These are phyloP conservation scores for Moricandia arvensis DNA, from an alignment of 345 rosid genomes.

Conservation along the genomic window DNA sequence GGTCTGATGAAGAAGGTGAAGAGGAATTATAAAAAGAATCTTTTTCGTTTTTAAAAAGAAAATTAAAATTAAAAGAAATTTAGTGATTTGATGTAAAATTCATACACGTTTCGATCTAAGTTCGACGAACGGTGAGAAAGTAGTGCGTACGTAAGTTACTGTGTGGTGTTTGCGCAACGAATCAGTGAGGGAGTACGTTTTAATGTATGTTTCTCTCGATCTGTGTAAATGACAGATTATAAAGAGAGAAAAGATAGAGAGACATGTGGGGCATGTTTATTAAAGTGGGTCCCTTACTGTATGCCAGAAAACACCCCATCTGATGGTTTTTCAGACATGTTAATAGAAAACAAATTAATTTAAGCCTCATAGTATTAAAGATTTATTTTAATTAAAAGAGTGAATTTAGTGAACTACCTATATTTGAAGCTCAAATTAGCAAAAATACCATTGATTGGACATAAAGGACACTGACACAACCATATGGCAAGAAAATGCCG, in stretches of 20 bases:
- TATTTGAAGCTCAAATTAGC: no score
- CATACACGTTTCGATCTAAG: slow-evolving; percentile 10
- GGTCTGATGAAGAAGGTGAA: not conserved
- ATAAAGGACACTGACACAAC: no score
- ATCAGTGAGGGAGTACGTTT: slow-evolving; percentile 22
- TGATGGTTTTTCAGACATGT: slow-evolving; percentile 33
- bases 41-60: slow-evolving; percentile 1
- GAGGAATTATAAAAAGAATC: slow-evolving; percentile 35
- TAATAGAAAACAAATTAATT: slow-evolving; percentile 16
- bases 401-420: no score
- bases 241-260: slow-evolving; percentile 1
- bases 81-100: not conserved
- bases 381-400: no score
- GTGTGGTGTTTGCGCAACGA: slow-evolving; percentile 27
- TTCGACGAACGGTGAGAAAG: slow-evolving; percentile 20
- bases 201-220: slow-evolving; percentile 16
- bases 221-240: slow-evolving; percentile 19
- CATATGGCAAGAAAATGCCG: no score
- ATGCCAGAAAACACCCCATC: slow-evolving; percentile 33
- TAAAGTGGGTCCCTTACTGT: slow-evolving; percentile 17
- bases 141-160: slow-evolving; percentile 25
- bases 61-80: not conserved
- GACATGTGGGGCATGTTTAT: slow-evolving; percentile 27
- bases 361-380: slow-evolving; percentile 10
- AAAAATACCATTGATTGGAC: no score